A percentile compares a stretch with the other conserved stretches of the same genome.
phyloP scores from a whole-genome alignment of 2,329 filamentous ascomycete species.

The Claviceps sp. region DNA sequence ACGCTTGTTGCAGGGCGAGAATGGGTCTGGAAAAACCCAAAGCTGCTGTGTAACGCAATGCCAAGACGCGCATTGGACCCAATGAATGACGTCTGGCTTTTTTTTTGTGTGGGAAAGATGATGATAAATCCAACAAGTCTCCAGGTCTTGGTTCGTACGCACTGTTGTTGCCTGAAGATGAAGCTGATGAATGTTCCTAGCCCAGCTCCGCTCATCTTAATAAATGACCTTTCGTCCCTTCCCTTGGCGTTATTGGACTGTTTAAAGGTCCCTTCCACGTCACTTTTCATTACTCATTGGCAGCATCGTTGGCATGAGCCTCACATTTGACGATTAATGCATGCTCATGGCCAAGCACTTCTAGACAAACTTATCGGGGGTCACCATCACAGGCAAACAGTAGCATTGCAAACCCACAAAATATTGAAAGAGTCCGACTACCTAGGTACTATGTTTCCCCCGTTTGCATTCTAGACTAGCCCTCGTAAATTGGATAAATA shows the following conservation, averaged over 20 bases:
- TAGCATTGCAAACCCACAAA: slow-evolving; percentile 3
- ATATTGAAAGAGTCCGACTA: slow-evolving; percentile 2
- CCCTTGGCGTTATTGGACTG: neutral
- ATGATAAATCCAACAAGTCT: neutral
- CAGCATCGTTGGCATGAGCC: neutral
- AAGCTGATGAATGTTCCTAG: neutral
- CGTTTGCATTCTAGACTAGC: slow-evolving; percentile 1
- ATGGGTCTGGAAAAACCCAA: neutral
- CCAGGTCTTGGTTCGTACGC: neutral
- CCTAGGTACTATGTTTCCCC: slow-evolving; percentile 2
- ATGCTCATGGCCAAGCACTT: neutral
- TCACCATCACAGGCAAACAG: neutral
- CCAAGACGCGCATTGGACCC: too few relatives aligned
- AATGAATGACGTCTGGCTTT: neutral
- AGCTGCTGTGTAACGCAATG: too few relatives aligned
- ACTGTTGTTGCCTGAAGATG: neutral
- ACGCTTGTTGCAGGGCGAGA: neutral
- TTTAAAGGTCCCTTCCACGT: too few relatives aligned
- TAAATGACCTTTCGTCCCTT: neutral
- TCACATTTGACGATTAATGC: neutral
- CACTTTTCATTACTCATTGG: neutral
- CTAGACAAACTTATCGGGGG: neutral
- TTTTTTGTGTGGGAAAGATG: neutral
- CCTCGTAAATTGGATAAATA: slow-evolving; percentile 5
- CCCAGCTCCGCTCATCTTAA: neutral